A percentile compares a stretch with the other conserved stretches of the same genome.
Conservation (phyloP, 2,329 filamentous ascomycete species). For the Fusarium odoratissimum region DNA sequence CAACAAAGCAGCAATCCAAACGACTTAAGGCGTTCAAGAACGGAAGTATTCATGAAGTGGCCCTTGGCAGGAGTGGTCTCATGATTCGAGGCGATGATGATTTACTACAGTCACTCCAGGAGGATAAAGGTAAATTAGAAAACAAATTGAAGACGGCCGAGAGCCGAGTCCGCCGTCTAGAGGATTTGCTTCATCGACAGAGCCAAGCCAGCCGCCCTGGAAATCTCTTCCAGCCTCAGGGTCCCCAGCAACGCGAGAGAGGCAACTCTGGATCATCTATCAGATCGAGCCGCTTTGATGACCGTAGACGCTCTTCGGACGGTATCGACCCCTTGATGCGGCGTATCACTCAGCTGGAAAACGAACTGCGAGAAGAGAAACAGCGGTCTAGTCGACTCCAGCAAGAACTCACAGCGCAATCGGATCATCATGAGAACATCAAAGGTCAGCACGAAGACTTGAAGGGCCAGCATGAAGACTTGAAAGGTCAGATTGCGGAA, state of each 20-base stretch:
- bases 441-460: slow-evolving; percentile 64
- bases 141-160: slow-evolving; percentile 83
- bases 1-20: slow-evolving; percentile 87
- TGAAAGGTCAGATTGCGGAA: slow-evolving; percentile 80
- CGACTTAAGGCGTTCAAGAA: slow-evolving; percentile 95
- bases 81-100: slow-evolving; percentile 91
- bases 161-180: slow-evolving; percentile 88
- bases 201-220: slow-evolving; percentile 67
- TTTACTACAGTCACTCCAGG: slow-evolving; percentile 78
- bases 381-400: slow-evolving; percentile 75
- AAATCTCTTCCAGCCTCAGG: slow-evolving; percentile 65
- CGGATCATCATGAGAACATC: slow-evolving; percentile 68
- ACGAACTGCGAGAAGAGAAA: slow-evolving; percentile 79
- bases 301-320: slow-evolving; percentile 61
- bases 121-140: slow-evolving; percentile 81
- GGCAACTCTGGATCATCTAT: slow-evolving; percentile 63
- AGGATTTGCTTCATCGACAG: slow-evolving; percentile 92
- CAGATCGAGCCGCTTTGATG: slow-evolving; percentile 57
- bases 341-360: slow-evolving; percentile 74
- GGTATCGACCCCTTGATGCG: slow-evolving; percentile 59
- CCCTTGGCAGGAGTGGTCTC: slow-evolving; percentile 85
- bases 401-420: slow-evolving; percentile 72
- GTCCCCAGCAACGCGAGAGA: slow-evolving; percentile 60
- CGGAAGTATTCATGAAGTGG: slow-evolving; percentile 92
- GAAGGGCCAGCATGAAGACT: slow-evolving; percentile 67